phyloP scores from a whole-genome alignment of 495 filamentous ascomycete species.

The Aspergillus heteromorphus region DNA sequence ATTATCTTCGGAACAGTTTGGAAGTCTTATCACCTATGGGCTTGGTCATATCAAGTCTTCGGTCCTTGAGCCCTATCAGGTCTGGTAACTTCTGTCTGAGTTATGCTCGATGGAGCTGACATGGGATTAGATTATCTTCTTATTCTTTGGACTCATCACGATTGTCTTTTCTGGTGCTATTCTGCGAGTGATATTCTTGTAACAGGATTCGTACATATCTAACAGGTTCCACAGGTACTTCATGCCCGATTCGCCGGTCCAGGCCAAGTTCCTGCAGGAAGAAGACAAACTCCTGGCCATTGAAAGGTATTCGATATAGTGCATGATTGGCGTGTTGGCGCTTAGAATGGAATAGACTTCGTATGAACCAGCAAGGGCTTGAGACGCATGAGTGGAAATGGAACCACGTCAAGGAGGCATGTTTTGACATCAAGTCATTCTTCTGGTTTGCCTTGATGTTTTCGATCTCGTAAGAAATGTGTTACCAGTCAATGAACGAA shows the following conservation, averaged over 20 bases:
- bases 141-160: slow-evolving; percentile 51
- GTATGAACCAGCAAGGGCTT: slow-evolving; percentile 60
- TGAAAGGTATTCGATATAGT: slow-evolving; percentile 36
- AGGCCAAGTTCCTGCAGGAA: slow-evolving; percentile 52
- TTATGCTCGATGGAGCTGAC: neutral
- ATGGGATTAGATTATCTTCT: slow-evolving; percentile 44
- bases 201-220: neutral
- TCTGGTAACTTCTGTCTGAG: slow-evolving; percentile 5
- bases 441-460: slow-evolving; percentile 60
- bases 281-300: slow-evolving; percentile 58
- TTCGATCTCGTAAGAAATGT: slow-evolving; percentile 33
- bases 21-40: slow-evolving; percentile 51
- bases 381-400: slow-evolving; percentile 55
- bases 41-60: slow-evolving; percentile 53
- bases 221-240: slow-evolving; percentile 25
- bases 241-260: slow-evolving; percentile 57
- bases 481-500: neutral
- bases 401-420: slow-evolving; percentile 57
- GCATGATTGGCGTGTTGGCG: neutral
- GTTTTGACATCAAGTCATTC: slow-evolving; percentile 61
- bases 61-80: slow-evolving; percentile 52
- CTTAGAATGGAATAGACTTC: slow-evolving; percentile 29
- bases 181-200: slow-evolving; percentile 20
- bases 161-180: slow-evolving; percentile 43
- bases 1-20: slow-evolving; percentile 23